These are phyloP conservation scores for Calocybe gambosa DNA, from an alignment of 1,284 basidiomycete genomes.

Conservation along the genomic window DNA sequence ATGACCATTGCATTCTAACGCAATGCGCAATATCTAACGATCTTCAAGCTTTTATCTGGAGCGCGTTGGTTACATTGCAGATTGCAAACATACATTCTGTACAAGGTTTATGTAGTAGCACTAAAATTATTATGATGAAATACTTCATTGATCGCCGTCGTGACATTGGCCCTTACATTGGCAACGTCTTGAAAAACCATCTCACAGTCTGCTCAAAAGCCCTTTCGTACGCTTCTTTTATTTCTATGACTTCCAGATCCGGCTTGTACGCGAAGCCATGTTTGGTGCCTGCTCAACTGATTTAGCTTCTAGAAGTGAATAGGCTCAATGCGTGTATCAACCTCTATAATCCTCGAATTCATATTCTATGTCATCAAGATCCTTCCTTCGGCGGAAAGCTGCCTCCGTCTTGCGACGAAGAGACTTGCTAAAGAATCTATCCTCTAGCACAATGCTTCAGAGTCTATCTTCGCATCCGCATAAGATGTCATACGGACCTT, in stretches of 20 bases:
- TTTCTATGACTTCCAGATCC: conserved; percentile 35
- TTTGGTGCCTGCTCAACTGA: conserved; percentile 34
- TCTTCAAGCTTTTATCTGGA: no score
- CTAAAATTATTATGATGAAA: neutral
- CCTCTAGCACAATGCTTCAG: conserved; percentile 32
- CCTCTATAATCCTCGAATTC: conserved; percentile 55
- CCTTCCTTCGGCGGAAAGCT: conserved; percentile 36
- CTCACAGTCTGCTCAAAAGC: conserved; percentile 37
- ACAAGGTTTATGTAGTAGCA: neutral
- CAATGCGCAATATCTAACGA: no score
- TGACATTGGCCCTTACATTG: conserved; percentile 1
- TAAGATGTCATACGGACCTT: conserved; percentile 31
- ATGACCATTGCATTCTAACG: no score
- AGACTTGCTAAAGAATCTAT: conserved; percentile 36
- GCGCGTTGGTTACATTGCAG: neutral
- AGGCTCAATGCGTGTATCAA: conserved; percentile 12
- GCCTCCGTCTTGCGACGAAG: conserved; percentile 37
- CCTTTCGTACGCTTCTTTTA: conserved; percentile 46
- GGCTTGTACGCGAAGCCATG: conserved; percentile 58
- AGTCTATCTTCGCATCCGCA: neutral
- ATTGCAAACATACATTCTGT: neutral
- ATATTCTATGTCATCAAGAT: conserved; percentile 38
- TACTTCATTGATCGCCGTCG: no score
- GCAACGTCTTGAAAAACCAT: conserved; percentile 43
- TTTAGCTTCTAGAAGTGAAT: neutral